Base-by-base conservation (phyloP, 2,329 filamentous ascomycete genomes). In the Neofusicoccum sp. region DNA sequence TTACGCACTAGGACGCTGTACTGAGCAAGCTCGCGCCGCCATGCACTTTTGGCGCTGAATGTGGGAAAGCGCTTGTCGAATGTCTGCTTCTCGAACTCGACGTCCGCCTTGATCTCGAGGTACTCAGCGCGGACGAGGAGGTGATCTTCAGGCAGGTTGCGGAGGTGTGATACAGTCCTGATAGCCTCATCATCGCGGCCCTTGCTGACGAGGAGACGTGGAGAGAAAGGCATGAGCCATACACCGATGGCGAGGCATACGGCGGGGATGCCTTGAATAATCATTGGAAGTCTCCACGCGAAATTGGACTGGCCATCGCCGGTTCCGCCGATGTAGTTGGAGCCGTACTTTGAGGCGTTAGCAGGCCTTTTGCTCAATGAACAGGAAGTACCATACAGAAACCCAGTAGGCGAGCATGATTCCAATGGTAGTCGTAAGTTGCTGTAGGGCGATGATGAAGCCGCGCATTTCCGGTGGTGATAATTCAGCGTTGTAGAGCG, bases 1-100 rank as follows among this genome's bases (percentile, higher is more conserved):
- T 76, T 78, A 28, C 69, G 72, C 47, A 77, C 69, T 47, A 82
- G 81, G 33, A 80, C 78, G 34, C 76, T 65, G 61, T 73, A 77
- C 33, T 53, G 47, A 16, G 51, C 24, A 26, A 48, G 12, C 26
- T 60, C 57, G 11, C 34, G 33, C 14, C 41, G 3, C 43, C 38
- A 60, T 14, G 26, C 24, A 36, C 43, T 51, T n/a, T 34, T 36
- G 34, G 24, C 43, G 43, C 90, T 79, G 86, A 90, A 90, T n/a
- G 79, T 78, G 1, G 57, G 57, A 11, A 45, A 45, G 20, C 16
- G 34, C 24, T 38, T 40, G 33, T 41, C 24, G n/a, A 49, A 45
- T 14, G 62, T 58, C 44, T 63, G 64, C 6, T 61, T 47, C 44
- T 62, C 47, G 24, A 63, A 58, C 26, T 61, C 60, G 9, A 64